Conservation (phyloP, 2,329 filamentous ascomycete genomes). For the Ascosphaera aggregata region DNA sequence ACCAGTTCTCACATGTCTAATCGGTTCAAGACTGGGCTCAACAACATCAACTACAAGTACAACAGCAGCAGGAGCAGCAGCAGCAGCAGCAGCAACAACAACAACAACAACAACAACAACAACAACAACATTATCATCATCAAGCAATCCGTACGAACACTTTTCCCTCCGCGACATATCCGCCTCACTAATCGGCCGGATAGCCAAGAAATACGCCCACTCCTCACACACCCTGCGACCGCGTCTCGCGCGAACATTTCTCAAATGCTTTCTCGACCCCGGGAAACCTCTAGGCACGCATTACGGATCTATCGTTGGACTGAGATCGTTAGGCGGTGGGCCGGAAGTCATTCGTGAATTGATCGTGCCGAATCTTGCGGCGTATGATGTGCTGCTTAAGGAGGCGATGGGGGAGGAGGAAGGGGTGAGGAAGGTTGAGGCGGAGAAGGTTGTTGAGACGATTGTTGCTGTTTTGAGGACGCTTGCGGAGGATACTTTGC, state of each 20-base stretch:
- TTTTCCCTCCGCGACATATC: constrained; percentile 70
- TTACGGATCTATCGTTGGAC: constrained; percentile 66
- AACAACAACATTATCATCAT: no score
- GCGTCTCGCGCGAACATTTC: constrained; percentile 73
- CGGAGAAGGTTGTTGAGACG: constrained; percentile 34
- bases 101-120: no score
- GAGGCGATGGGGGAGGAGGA: constrained; percentile 30
- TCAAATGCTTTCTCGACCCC: constrained; percentile 79
- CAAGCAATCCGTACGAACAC: constrained; percentile 32
- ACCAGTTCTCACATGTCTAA: constrained; percentile 73
- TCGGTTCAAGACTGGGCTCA: constrained; percentile 61
- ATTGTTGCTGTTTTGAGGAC: constrained; percentile 32
- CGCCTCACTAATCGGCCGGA: constrained; percentile 54
- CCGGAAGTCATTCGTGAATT: constrained; percentile 38
- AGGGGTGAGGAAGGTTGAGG: constrained; percentile 30
- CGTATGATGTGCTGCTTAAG: constrained; percentile 37
- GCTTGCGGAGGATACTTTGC: constrained; percentile 28
- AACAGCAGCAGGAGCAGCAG: no score
- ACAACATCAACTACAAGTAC: no score
- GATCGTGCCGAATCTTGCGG: constrained; percentile 40
- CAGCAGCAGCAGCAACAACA: no score
- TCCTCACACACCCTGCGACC: constrained; percentile 65
- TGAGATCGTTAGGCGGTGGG: constrained; percentile 57
- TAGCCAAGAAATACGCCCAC: constrained; percentile 59
- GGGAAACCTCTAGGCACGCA: constrained; percentile 62